Evolutionary conservation across 2,329 filamentous ascomycete species (phyloP).

Genomic region (Pezicula neosporulosa): DNA sequence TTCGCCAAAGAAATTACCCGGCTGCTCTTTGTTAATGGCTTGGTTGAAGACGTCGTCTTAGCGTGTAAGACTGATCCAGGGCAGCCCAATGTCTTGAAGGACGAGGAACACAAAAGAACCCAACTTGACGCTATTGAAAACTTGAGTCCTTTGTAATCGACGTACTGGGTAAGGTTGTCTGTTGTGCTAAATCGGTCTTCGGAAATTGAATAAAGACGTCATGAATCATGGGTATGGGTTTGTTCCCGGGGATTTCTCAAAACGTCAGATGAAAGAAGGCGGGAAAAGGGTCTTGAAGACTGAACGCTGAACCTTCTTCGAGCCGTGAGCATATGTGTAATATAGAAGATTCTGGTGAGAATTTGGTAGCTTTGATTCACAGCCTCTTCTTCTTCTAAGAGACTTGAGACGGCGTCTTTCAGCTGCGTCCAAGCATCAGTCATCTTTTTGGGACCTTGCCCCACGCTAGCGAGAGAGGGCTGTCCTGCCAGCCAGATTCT

Average conservation of each 20-base stretch:
- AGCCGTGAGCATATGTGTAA: not conserved
- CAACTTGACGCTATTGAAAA: too few species aligned
- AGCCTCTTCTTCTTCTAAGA: too few species aligned
- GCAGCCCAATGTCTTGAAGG: too few species aligned
- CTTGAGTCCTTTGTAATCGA: too few species aligned
- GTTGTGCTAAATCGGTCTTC: not conserved
- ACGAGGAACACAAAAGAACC: too few species aligned
- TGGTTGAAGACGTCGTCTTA: too few species aligned
- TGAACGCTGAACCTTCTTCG: too few species aligned
- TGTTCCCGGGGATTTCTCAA: not conserved
- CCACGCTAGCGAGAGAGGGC: not conserved
- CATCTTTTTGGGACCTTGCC: not conserved
- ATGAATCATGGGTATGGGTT: slow-evolving; percentile 6
- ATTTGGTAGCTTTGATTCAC: not conserved
- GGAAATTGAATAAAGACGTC: slow-evolving; percentile 5
- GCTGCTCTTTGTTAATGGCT: too few species aligned
- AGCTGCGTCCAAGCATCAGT: not conserved
- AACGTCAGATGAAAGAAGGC: not conserved
- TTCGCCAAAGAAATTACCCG: too few species aligned
- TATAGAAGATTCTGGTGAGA: not conserved
- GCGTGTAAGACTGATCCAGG: too few species aligned
- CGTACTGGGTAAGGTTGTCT: too few species aligned
- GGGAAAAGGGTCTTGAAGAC: not conserved
- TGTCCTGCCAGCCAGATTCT: not conserved
- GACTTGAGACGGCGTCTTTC: not conserved